A percentile compares a stretch with the other conserved stretches of the same genome.
Evolutionary conservation across 1,139 yeast genomes (phyloP).

Genomic region (Hansenula sp.): DNA sequence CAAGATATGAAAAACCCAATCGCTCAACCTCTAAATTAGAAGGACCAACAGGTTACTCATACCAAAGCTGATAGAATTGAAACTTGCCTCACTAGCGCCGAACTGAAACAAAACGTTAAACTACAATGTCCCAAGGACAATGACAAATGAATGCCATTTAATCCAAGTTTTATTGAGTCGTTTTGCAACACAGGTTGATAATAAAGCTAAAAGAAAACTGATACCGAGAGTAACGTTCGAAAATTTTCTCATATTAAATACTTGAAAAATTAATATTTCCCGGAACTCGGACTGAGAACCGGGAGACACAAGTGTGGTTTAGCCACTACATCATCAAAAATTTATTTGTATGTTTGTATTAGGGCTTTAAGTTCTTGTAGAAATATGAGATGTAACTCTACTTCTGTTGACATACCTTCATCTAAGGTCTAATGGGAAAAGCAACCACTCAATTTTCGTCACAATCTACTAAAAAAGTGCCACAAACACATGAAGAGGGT

Average conservation of each 20-base stretch:
- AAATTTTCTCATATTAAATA: conserved; percentile 11
- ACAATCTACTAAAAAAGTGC: no score
- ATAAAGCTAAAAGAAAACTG: background rate
- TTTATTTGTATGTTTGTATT: background rate
- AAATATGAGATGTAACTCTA: no score
- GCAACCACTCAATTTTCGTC: no score
- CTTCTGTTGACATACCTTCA: no score
- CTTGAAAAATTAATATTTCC: background rate
- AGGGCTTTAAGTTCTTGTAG: background rate
- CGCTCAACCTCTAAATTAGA: conserved; percentile 56
- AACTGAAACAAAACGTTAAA: conserved; percentile 44
- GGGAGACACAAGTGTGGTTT: no score
- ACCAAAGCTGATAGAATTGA: conserved; percentile 12
- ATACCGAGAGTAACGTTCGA: background rate
- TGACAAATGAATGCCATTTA: conserved; percentile 12
- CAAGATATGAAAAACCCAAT: background rate
- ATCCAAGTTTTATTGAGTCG: conserved; percentile 19
- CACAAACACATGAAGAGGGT: no score
- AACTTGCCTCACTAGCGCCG: conserved; percentile 67
- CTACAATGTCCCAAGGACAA: conserved; percentile 18
- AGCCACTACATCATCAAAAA: conserved; percentile 2
- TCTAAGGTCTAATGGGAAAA: no score
- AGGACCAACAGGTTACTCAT: conserved; percentile 41
- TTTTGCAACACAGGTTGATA: conserved; percentile 22
- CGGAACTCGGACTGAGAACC: no score